These are phyloP conservation scores for Fusarium nygamai DNA, from an alignment of 2,329 filamentous ascomycete genomes.

Conservation along the genomic window DNA sequence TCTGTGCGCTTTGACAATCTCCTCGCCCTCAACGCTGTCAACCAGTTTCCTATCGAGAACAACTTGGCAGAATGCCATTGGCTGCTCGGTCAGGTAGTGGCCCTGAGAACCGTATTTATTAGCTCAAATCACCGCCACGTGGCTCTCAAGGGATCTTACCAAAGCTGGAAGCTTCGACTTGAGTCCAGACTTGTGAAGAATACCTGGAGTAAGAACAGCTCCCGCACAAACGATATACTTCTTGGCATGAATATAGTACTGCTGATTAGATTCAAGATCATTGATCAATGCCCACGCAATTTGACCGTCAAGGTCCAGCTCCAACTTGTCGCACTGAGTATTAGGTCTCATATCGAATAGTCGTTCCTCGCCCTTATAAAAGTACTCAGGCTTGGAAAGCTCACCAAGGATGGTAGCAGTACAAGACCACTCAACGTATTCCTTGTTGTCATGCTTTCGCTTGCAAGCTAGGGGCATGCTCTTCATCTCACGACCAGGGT, in stretches of 20 bases:
- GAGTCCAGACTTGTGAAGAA: not conserved
- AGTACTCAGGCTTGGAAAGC: not conserved
- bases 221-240: slow-evolving; percentile 5
- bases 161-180: not conserved
- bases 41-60: not conserved
- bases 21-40: not conserved
- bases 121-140: not conserved
- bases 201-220: not conserved
- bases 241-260: not conserved
- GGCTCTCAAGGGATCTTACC: not conserved
- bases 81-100: slow-evolving; percentile 4
- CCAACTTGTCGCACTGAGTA: not conserved
- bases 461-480: not conserved
- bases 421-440: slow-evolving; percentile 1
- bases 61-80: not conserved
- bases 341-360: not conserved
- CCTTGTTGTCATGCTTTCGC: not conserved
- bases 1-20: not conserved
- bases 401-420: slow-evolving; percentile 7
- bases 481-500: not conserved
- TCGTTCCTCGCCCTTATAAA: not conserved
- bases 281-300: not conserved
- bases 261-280: not conserved
- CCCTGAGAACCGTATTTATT: not conserved
- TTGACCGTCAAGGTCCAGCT: not conserved